Percentiles rank a stretch among this genome's conserved stretches.
Evolutionary conservation across 2,329 filamentous ascomycete genomes (phyloP).

Genomic region (Pseudogymnoascus sp.): DNA sequence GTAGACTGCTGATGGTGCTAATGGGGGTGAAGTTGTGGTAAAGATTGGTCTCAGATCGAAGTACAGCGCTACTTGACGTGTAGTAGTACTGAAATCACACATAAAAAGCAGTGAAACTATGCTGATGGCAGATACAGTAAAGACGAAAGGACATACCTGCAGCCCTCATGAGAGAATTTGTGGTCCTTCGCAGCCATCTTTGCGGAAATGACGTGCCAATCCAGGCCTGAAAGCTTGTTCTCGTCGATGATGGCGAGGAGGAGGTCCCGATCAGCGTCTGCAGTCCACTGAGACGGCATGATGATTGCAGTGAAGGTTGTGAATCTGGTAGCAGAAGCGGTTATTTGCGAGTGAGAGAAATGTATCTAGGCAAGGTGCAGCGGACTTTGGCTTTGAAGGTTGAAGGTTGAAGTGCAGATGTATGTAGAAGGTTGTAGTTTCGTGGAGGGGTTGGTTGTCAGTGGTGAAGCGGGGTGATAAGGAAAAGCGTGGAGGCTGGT

Average conservation of each 20-base stretch:
- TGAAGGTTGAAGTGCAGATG: neutral
- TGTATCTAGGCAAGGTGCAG: neutral
- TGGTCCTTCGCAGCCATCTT: slow-evolving; percentile 20
- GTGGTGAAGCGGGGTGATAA: neutral
- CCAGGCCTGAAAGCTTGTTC: slow-evolving; percentile 18
- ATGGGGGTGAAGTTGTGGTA: neutral
- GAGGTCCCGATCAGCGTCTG: slow-evolving; percentile 23
- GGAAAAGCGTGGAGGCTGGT: neutral
- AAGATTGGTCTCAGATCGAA: neutral
- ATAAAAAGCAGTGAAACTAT: neutral
- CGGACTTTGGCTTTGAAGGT: neutral
- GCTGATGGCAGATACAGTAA: neutral
- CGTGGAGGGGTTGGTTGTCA: neutral
- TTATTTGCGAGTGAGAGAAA: neutral
- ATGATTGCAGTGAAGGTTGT: slow-evolving; percentile 8
- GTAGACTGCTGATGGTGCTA: neutral
- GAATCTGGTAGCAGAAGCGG: neutral
- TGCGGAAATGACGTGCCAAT: slow-evolving; percentile 20
- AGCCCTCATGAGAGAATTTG: slow-evolving; percentile 24
- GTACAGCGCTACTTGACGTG: neutral
- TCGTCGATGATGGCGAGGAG: slow-evolving; percentile 25
- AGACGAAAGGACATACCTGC: slow-evolving; percentile 20
- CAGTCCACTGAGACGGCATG: slow-evolving; percentile 20
- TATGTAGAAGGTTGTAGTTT: neutral
- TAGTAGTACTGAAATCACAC: neutral